A percentile compares a stretch with the other conserved stretches of the same genome.
These are phyloP conservation scores for Cornus suecica DNA, from an alignment of 148 eudicot species.

Conservation along the genomic window DNA sequence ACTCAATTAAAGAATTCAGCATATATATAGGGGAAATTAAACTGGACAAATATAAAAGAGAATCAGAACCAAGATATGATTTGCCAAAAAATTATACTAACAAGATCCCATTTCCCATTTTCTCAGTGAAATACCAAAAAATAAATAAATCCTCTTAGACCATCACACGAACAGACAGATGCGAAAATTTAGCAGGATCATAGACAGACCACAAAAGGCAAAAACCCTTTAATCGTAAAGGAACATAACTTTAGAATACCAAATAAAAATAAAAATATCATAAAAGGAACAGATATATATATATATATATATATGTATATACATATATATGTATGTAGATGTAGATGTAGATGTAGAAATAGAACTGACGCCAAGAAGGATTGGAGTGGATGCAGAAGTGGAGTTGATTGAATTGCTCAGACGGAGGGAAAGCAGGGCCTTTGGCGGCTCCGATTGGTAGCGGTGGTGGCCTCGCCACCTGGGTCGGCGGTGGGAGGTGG, in stretches of 20 bases:
- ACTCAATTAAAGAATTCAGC: not conserved
- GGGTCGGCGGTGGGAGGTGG: slow-evolving; percentile 30
- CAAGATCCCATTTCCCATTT: slow-evolving; percentile 5
- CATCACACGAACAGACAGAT: not conserved
- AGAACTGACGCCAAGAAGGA: slow-evolving; percentile 81
- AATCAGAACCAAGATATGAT: slow-evolving; percentile 12
- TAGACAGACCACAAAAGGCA: not conserved
- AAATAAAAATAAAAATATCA: not conserved
- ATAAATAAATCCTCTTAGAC: not conserved
- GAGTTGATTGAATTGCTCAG: slow-evolving; percentile 73
- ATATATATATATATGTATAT: too few species aligned
- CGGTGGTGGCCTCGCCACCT: slow-evolving; percentile 29
- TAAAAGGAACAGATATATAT: not conserved
- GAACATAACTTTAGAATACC: not conserved
- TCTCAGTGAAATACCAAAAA: not conserved
- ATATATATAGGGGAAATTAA: not conserved
- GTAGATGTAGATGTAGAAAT: slow-evolving; percentile 6
- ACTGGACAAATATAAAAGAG: slow-evolving; percentile 1
- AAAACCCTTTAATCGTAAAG: not conserved
- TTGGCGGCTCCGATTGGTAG: slow-evolving; percentile 64
- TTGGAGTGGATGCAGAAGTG: slow-evolving; percentile 96
- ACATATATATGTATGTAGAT: too few species aligned
- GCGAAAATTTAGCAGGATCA: not conserved
- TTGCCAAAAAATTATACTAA: not conserved
- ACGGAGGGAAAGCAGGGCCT: slow-evolving; percentile 67